Conservation (phyloP, 805 yeast species). For the Saccharomycopsis schoenii region DNA sequence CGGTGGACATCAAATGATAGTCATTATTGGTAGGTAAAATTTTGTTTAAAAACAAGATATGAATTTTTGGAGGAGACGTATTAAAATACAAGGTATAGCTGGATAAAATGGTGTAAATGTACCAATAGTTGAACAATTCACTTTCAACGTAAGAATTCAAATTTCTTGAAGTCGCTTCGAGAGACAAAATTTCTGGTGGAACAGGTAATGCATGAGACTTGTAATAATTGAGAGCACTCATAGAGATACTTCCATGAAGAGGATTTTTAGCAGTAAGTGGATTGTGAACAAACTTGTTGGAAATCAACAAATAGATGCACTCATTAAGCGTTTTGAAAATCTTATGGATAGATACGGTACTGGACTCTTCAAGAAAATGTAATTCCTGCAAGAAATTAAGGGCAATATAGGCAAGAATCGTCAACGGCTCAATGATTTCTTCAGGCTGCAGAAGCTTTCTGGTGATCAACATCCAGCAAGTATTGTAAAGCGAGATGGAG, state of each 20-base stretch:
- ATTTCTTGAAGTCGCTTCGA: slow-evolving; percentile 3
- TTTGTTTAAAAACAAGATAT: slow-evolving; percentile 25
- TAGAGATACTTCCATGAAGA: slow-evolving; percentile 46
- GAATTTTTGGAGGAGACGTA: slow-evolving; percentile 33
- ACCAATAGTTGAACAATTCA: slow-evolving; percentile 31
- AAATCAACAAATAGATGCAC: slow-evolving; percentile 33
- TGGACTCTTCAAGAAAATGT: slow-evolving; percentile 8
- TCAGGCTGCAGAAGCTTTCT: slow-evolving; percentile 23
- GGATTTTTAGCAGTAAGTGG: slow-evolving; percentile 4
- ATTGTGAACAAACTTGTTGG: slow-evolving; percentile 22
- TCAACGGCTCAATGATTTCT: slow-evolving; percentile 37
- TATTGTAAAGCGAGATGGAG: slow-evolving; percentile 32
- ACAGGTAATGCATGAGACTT: slow-evolving; percentile 41
- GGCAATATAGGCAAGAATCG: slow-evolving; percentile 34
- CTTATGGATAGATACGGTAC: slow-evolving; percentile 34
- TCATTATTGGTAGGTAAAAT: slow-evolving; percentile 23
- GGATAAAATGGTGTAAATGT: slow-evolving; percentile 37
- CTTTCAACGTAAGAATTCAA: slow-evolving; percentile 16
- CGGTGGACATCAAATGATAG: slow-evolving; percentile 16
- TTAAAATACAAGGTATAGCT: slow-evolving; percentile 31
- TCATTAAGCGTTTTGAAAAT: slow-evolving; percentile 42
- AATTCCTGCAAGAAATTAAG: slow-evolving; percentile 28
- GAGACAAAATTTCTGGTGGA: slow-evolving; percentile 26
- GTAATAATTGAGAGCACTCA: slow-evolving; percentile 41
- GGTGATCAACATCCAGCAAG: slow-evolving; percentile 33